Evolutionary conservation across 2,329 filamentous ascomycete species (phyloP).

Genomic region (Onygenales sp.): DNA sequence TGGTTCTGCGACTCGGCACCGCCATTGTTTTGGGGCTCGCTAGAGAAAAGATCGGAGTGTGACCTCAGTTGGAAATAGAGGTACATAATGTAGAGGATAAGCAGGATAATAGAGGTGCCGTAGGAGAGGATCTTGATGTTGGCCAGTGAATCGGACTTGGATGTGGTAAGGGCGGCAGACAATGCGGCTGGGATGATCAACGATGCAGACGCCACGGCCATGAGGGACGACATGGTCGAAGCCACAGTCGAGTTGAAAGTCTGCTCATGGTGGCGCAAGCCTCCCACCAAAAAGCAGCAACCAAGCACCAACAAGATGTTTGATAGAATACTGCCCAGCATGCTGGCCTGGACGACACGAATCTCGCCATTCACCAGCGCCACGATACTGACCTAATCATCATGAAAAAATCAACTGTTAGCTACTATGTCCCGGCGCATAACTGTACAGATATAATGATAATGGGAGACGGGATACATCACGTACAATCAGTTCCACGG

Average conservation of each 20-base stretch:
- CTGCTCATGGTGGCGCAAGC: constrained; percentile 61
- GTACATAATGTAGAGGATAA: constrained; percentile 66
- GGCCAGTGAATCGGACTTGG: constrained; percentile 22
- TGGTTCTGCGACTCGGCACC: constrained; percentile 13
- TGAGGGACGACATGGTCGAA: constrained; percentile 53
- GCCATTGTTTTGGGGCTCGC: constrained; percentile 13
- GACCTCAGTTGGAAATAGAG: constrained; percentile 69
- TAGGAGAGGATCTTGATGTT: constrained; percentile 65
- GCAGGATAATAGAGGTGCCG: constrained; percentile 65
- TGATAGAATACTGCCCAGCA: constrained; percentile 91
- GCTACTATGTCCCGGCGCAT: not conserved
- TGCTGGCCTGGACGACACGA: constrained; percentile 92
- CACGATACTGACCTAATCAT: constrained; percentile 71
- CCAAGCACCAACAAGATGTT: constrained; percentile 83
- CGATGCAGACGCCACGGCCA: constrained; percentile 67
- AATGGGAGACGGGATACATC: not conserved
- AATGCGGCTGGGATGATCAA: constrained; percentile 70
- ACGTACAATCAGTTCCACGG: constrained; percentile 60
- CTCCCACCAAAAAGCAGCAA: constrained; percentile 71
- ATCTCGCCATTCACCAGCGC: constrained; percentile 79
- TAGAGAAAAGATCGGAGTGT: constrained; percentile 62
- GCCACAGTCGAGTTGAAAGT: constrained; percentile 42
- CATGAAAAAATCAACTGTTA: not conserved
- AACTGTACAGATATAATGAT: not conserved
- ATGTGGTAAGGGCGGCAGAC: constrained; percentile 52